Evolutionary conservation across 2,329 filamentous ascomycete genomes (phyloP), one percentile per base, ranked within the genome.

Genomic region (Sordariomycetes sp.): DNA sequence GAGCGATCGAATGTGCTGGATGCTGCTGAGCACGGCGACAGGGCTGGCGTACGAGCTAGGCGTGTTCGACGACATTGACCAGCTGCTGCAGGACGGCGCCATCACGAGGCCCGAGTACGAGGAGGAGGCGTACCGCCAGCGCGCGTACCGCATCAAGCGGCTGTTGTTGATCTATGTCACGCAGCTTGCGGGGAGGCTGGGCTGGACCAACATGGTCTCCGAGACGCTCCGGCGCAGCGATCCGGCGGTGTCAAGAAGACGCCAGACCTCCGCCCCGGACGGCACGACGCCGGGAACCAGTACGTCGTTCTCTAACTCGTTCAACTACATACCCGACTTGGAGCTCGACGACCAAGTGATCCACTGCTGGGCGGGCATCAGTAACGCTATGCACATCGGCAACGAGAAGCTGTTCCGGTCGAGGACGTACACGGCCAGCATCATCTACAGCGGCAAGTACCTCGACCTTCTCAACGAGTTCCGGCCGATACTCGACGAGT

Each of bases 1-100:
- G 64, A 90, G 87, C 62, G 92, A 96, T 65, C 87, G 90, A 57
- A 95, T 96, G 89, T 95, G 89, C 67, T 96, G 92, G 92, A 96
- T 96, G 90, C 76, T 97, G 15, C 78, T 97, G 34, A 95, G 90
- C 65, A 95, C 90, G 42, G 90, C 90, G 15, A 88, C 92, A 75
- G 88, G 90, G 1, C 76, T 97, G 42, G 90, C 89, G 0, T 95
- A 95, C 63, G 94, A 99, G 69, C 82, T 99, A 35, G 94, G 94
- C 12, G 90, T 99, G 2, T 99, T 97, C 64, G 94, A 97, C 63
- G 84, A 91, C 59, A 89, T 91, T 62, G 89, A 88, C 59, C 87
- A 91, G 64, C 67, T 83, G 63, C 70, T 85, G 57, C 78, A 78
- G 59, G 74, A 81, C 55, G 74, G 79, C 59, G 74, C 79, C 60